Evolutionary conservation across 2,329 filamentous ascomycete genomes (phyloP), one percentile per base, ranked within the genome.

Genomic region (Didymellaceae sp.): DNA sequence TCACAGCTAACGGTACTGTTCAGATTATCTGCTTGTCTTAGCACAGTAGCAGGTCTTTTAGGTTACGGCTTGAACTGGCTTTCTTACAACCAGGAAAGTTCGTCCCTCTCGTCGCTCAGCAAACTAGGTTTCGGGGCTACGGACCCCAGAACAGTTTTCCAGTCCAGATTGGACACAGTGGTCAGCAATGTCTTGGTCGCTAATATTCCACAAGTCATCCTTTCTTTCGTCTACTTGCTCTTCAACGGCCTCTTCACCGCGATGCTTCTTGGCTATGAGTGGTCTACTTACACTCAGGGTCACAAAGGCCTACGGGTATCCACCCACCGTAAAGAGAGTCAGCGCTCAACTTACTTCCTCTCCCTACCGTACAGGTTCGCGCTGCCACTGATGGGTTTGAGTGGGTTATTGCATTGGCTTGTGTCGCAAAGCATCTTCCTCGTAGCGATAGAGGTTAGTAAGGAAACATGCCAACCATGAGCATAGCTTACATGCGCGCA

Each of bases 271-370:
- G 31, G 14, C 3, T 4, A 33, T 4, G 31, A 33, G n/a, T 33
- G 31, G 31, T 17, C 14, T 28, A 55, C 59, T 0, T 81, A 77
- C 61, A 63, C 69, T 1, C 14, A 47, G 0, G 2, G 57, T 0
- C 63, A 64, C 4, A 77, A 75, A 43, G 34, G 59, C 0, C 66
- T 79, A 0, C 68, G 76, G 1, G 76, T 78, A 6, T 17, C 14
- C 1, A 75, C 73, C 2, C 22, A 33, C 1, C 74, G 75, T 0
- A 26, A 51, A 1, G 74, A 67, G 4, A 31, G 57, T 6, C 77
- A 79, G 34, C 67, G 75, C 13, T 54, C 40, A n/a, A 77, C 73
- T 0, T 76, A 78, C 40, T 78, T 70, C 53, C 69, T 78, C 4
- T 64, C 71, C 16, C 57, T 78, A 0, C 76, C 76, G 0, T 76